Evolutionary conservation across 108 stramenopile species (phyloP), one percentile per base, ranked within the genome.

Genomic region (Cyclotella choctawhatcheeana): DNA sequence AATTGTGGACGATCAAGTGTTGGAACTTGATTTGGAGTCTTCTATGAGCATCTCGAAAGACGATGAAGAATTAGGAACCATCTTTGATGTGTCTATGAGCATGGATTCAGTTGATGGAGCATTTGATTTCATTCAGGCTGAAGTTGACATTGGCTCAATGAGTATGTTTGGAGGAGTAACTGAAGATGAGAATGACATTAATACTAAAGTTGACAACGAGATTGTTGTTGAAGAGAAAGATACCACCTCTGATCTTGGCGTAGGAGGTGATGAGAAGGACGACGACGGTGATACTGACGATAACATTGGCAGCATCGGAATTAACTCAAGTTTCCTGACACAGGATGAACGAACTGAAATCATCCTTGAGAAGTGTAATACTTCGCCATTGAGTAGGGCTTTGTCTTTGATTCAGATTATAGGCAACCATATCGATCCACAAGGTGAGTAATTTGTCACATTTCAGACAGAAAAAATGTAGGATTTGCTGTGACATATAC

Each of bases 331-430:
- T 47, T 47, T 48, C 48, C 31, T 64, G 34, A 21, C 45, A 30
- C 16, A 22, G 22, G 44, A 47, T 18, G 27, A 64, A 30, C 44
- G 63, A 45, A 47, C 45, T 64, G 13, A 47, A 45, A 64, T 64
- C 16, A 79, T 85, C 30, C 30, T 33, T 31, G 56, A 63, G 4
- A 85, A 85, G 35, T 85, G 85, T 56, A 69, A 73, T 33, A 53
- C 73, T 6, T 64, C 81, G 20, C 59, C 73, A 44, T 59, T 72
- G 44, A 70, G 72, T 25, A 66, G 85, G 35, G 75, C 78, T n/a
- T 31, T 71, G 30, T 74, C 74, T 45, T 65, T 85, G 31, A 54
- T 85, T 25, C 52, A 60, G 37, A 69, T 82, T 44, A 51, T 85
- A 5, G 63, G 63, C 10, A 64, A 64, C 17, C 29, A 64, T 16